phyloP scores from a whole-genome alignment of 345 rosid species.

The Citrus sp. region DNA sequence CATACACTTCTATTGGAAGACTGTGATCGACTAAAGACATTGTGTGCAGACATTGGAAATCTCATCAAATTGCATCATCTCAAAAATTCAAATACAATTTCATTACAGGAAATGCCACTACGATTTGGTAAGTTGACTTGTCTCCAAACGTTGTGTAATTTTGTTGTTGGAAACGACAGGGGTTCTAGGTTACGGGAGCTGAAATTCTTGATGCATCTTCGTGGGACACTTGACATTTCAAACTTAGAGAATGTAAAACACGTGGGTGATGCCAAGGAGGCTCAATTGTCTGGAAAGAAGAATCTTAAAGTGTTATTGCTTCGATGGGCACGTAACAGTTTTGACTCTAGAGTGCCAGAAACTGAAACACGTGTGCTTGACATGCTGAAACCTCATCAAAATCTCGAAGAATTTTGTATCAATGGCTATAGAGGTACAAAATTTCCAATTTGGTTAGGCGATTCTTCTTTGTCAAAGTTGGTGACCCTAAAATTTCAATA shows the following conservation, averaged over 20 bases:
- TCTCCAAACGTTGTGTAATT: background rate
- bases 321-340: background rate
- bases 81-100: background rate
- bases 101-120: conserved; percentile 1
- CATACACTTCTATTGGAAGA: background rate
- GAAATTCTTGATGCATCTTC: background rate
- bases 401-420: background rate
- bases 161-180: conserved; percentile 9
- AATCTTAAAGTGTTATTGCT: conserved; percentile 23
- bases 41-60: background rate
- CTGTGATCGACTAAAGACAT: background rate
- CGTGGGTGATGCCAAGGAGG: conserved; percentile 10
- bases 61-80: background rate
- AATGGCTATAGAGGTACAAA: background rate
- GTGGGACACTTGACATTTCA: background rate
- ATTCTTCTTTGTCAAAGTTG: conserved; percentile 11
- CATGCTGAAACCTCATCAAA: conserved; percentile 5
- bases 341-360: background rate
- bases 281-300: conserved; percentile 20
- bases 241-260: background rate
- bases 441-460: conserved; percentile 15
- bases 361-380: conserved; percentile 1
- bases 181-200: background rate
- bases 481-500: background rate
- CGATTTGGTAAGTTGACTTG: background rate